Conservation (phyloP, 73 alveolate genomes). For the Tetrahymena thermophila region DNA sequence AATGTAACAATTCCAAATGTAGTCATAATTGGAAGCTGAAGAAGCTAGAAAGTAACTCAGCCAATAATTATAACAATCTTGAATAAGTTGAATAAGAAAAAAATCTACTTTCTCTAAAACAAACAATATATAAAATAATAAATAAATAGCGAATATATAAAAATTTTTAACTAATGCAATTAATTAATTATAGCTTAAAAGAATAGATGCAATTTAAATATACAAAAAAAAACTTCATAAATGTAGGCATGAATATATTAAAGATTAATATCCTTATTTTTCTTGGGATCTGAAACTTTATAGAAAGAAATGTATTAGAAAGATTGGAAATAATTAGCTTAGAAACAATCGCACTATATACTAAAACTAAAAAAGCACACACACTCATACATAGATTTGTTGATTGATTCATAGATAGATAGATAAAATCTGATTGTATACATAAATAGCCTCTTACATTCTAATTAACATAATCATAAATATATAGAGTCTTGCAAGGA, state of each 20-base stretch:
- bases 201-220: not conserved
- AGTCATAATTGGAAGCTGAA: not conserved
- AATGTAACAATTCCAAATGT: not conserved
- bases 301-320: not conserved
- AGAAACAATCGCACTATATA: not conserved
- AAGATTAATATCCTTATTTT: too few relatives aligned
- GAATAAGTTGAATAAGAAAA: not conserved
- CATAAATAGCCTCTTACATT: too few relatives aligned
- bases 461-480: too few relatives aligned
- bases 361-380: too few relatives aligned
- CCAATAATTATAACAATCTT: not conserved
- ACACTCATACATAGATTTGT: too few relatives aligned
- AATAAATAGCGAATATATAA: too few relatives aligned
- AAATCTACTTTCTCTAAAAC: not conserved
- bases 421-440: too few relatives aligned
- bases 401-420: too few relatives aligned
- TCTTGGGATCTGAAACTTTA: not conserved
- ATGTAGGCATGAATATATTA: not conserved
- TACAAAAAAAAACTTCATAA: not conserved
- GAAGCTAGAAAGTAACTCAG: not conserved
- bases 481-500: too few relatives aligned
- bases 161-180: not conserved
- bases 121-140: too few relatives aligned
- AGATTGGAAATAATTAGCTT: not conserved
- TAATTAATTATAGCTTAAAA: not conserved